phyloP scores from a whole-genome alignment of 2,329 filamentous ascomycete genomes.

The Capronia epimyces region DNA sequence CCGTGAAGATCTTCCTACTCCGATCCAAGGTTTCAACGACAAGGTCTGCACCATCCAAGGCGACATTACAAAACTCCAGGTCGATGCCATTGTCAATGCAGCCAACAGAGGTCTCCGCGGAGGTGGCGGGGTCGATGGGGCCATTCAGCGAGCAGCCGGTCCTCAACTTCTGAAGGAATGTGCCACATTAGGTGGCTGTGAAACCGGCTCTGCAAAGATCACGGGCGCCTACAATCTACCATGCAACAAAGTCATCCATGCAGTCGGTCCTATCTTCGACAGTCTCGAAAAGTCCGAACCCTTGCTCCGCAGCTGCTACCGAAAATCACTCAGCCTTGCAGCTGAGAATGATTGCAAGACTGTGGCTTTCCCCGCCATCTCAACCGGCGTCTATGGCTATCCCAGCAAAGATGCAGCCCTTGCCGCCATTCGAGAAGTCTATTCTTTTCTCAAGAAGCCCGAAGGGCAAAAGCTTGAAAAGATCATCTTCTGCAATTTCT shows the following conservation, averaged over 20 bases:
- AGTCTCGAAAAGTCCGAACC: constrained; percentile 34
- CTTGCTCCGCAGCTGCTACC: constrained; percentile 63
- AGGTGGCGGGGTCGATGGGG: constrained; percentile 84
- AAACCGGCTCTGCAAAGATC: constrained; percentile 75
- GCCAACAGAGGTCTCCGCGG: constrained; percentile 74
- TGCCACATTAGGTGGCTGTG: constrained; percentile 63
- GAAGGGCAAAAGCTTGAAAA: constrained; percentile 53
- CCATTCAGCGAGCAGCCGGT: constrained; percentile 81
- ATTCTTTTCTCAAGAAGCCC: constrained; percentile 47
- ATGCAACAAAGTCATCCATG: constrained; percentile 74
- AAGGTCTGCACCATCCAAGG: constrained; percentile 64
- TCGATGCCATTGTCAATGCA: constrained; percentile 88
- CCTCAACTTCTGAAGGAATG: constrained; percentile 65
- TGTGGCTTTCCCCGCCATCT: constrained; percentile 77
- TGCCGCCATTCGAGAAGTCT: constrained; percentile 61
- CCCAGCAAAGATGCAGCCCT: constrained; percentile 66
- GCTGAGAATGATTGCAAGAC: constrained; percentile 60
- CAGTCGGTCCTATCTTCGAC: constrained; percentile 77
- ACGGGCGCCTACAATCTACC: constrained; percentile 73
- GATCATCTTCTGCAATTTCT: constrained; percentile 81
- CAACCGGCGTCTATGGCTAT: constrained; percentile 87
- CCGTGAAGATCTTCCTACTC: constrained; percentile 28
- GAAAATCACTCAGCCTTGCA: constrained; percentile 65
- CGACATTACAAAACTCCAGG: constrained; percentile 73
- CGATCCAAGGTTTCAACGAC: constrained; percentile 59